Percentiles rank a stretch among this genome's conserved stretches.
Conservation (phyloP, 2,329 filamentous ascomycete species). For the Rutstroemia sp. region DNA sequence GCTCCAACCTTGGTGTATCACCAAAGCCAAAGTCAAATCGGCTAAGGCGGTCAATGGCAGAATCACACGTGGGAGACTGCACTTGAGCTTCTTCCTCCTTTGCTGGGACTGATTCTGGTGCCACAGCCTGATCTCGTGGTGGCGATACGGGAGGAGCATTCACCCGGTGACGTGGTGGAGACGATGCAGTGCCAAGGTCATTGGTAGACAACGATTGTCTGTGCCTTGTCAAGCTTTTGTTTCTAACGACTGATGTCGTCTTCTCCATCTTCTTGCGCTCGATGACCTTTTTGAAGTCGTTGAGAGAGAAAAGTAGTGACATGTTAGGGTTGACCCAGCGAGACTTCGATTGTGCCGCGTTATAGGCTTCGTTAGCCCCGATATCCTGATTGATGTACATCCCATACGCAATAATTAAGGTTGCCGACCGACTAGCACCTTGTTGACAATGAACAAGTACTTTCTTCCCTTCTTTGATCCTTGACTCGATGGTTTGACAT, state of each 20-base stretch:
- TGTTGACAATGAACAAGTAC: constrained; percentile 82
- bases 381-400: constrained; percentile 70
- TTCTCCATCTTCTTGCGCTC: constrained; percentile 40
- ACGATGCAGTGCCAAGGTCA: constrained; percentile 37
- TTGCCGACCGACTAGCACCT: constrained; percentile 77
- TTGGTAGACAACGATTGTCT: constrained; percentile 53
- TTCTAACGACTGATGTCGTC: constrained; percentile 15
- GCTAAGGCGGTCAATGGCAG: constrained; percentile 16
- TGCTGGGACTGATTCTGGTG: neutral
- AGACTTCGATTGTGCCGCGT: constrained; percentile 72
- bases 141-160: constrained; percentile 42
- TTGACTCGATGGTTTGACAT: constrained; percentile 68
- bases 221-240: constrained; percentile 53
- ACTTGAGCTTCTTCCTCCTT: constrained; percentile 11
- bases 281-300: constrained; percentile 67
- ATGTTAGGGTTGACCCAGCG: constrained; percentile 88
- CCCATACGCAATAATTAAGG: constrained; percentile 79
- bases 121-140: constrained; percentile 16
- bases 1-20: constrained; percentile 5
- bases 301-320: constrained; percentile 83
- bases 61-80: constrained; percentile 11
- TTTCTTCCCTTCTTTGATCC: constrained; percentile 65
- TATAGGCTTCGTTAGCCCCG: constrained; percentile 77
- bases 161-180: constrained; percentile 40
- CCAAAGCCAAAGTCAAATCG: constrained; percentile 27